phyloP scores from a whole-genome alignment of 2,329 filamentous ascomycete species.

The Chrysoporthe deuterocubensis region DNA sequence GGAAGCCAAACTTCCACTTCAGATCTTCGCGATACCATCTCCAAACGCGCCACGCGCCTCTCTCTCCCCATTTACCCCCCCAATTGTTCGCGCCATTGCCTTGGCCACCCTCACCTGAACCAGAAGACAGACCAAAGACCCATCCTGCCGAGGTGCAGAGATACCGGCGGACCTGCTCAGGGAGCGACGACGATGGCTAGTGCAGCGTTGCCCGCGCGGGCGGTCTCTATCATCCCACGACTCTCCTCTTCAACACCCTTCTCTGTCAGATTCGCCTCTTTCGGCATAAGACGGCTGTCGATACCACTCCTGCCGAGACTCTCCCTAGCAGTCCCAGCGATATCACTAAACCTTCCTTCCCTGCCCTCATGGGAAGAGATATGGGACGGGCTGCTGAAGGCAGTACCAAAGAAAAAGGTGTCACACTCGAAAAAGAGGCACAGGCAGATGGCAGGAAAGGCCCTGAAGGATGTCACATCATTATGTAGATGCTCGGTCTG shows the following conservation, averaged over 20 bases:
- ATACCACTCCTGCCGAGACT: slow-evolving; percentile 57
- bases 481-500: slow-evolving; percentile 90
- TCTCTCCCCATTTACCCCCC: background rate
- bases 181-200: slow-evolving; percentile 49
- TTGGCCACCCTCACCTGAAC: too few relatives aligned
- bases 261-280: slow-evolving; percentile 46
- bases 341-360: slow-evolving; percentile 59
- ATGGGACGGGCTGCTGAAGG: slow-evolving; percentile 90
- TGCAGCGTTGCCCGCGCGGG: slow-evolving; percentile 39
- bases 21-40: slow-evolving; percentile 23
- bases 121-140: background rate
- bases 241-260: slow-evolving; percentile 49
- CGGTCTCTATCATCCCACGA: slow-evolving; percentile 57
- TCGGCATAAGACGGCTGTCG: slow-evolving; percentile 51
- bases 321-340: slow-evolving; percentile 62
- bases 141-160: background rate
- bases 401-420: slow-evolving; percentile 98
- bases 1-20: slow-evolving; percentile 8
- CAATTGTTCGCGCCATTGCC: background rate
- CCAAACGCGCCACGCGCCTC: background rate
- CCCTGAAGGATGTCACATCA: slow-evolving; percentile 83
- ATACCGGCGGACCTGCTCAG: background rate
- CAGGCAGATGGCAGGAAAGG: slow-evolving; percentile 94
- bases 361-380: slow-evolving; percentile 76
- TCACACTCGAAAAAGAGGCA: slow-evolving; percentile 95